Conservation (phyloP, 176 grass and related monocot genomes). For the Eragrostis nindensis region DNA sequence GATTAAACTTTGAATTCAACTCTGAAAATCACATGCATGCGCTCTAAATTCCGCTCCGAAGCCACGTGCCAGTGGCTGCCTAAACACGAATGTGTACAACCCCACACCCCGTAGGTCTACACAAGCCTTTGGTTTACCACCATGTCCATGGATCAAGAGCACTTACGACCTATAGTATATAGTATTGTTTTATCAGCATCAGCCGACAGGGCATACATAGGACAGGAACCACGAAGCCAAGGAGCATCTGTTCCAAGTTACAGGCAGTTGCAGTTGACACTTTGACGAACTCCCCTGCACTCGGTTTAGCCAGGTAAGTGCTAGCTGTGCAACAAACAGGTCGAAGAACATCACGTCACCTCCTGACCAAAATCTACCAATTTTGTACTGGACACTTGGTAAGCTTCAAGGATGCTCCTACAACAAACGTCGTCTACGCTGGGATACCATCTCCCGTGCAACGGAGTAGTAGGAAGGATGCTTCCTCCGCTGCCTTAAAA, state of each 20-base stretch:
- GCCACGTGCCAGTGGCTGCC: not conserved
- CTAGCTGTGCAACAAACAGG: slow-evolving; percentile 12
- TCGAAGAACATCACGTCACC: slow-evolving; percentile 14
- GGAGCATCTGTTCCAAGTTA: slow-evolving; percentile 24
- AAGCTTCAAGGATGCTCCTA: not conserved
- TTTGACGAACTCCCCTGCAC: not conserved
- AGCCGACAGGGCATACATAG: not conserved
- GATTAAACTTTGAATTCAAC: too few relatives aligned
- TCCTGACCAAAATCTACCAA: slow-evolving; percentile 2
- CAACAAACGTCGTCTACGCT: not conserved
- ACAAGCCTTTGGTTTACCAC: not conserved
- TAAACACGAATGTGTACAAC: not conserved
- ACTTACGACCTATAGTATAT: not conserved
- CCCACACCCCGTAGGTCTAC: not conserved
- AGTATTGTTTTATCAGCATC: too few relatives aligned
- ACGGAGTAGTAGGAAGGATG: slow-evolving; percentile 23
- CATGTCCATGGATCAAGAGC: not conserved
- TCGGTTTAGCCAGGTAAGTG: slow-evolving; percentile 22
- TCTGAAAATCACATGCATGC: too few relatives aligned
- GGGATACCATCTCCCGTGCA: not conserved
- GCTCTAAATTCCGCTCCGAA: not conserved
- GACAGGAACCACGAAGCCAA: not conserved
- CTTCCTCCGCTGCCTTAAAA: slow-evolving; percentile 21
- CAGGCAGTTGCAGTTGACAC: slow-evolving; percentile 17
- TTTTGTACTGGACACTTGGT: slow-evolving; percentile 12